phyloP scores from a whole-genome alignment of 1,284 basidiomycete genomes.

The Leccinum glutinopallens region DNA sequence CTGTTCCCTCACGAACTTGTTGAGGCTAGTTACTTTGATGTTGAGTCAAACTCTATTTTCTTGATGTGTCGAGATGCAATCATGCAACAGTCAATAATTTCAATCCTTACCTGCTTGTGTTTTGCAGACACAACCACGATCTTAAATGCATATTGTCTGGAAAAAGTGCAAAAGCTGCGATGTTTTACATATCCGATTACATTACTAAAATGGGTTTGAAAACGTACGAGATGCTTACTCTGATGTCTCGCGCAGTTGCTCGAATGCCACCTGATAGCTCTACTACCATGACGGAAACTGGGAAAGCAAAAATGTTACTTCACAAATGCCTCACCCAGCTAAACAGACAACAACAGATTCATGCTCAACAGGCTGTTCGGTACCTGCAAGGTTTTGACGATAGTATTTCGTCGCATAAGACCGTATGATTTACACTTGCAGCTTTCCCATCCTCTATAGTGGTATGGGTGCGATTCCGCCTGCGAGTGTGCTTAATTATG shows the following conservation, averaged over 20 bases:
- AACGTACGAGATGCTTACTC: slow-evolving; percentile 15
- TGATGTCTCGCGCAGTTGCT: slow-evolving; percentile 14
- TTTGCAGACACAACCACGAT: slow-evolving; percentile 7
- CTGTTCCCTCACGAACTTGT: slow-evolving; percentile 17
- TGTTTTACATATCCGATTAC: slow-evolving; percentile 24
- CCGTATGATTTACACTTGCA: slow-evolving; percentile 1
- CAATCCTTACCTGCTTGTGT: slow-evolving; percentile 19
- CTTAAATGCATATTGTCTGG: slow-evolving; percentile 21
- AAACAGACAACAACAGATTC: background rate
- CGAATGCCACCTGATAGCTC: background rate
- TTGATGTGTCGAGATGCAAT: slow-evolving; percentile 3
- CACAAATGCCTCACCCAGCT: slow-evolving; percentile 22
- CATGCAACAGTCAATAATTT: slow-evolving; percentile 13
- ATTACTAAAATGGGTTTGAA: slow-evolving; percentile 19
- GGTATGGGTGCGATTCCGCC: too few species aligned
- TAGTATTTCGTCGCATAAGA: slow-evolving; percentile 10
- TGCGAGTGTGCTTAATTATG: too few species aligned
- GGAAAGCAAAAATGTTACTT: slow-evolving; percentile 5
- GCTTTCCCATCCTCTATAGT: too few species aligned
- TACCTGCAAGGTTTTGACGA: slow-evolving; percentile 17
- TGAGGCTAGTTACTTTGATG: slow-evolving; percentile 15
- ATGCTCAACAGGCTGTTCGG: too few species aligned
- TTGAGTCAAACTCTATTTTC: slow-evolving; percentile 6
- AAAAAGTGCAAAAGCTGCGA: slow-evolving; percentile 18
- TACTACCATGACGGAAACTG: background rate